phyloP scores from a whole-genome alignment of 192 early-diverging fungal genomes.

The Phycomyces nitens region DNA sequence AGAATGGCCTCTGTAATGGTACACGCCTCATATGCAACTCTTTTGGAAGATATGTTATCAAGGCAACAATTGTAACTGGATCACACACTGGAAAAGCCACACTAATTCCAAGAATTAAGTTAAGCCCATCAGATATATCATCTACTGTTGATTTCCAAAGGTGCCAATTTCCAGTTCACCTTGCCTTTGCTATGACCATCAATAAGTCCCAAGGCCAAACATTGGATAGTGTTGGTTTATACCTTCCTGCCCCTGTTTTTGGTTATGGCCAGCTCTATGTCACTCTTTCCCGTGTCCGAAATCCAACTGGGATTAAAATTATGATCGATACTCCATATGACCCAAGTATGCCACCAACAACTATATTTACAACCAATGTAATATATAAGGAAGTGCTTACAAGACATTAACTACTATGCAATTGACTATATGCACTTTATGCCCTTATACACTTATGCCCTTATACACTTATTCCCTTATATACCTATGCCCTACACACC shows the following conservation, averaged over 20 bases:
- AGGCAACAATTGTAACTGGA: constrained; percentile 17
- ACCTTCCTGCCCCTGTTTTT: constrained; percentile 14
- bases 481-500: too few relatives aligned
- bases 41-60: constrained; percentile 3
- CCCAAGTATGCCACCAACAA: too few relatives aligned
- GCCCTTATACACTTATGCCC: too few relatives aligned
- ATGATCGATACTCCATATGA: not conserved
- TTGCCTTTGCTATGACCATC: constrained; percentile 27
- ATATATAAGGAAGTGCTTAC: too few relatives aligned
- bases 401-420: too few relatives aligned
- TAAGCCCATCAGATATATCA: not conserved
- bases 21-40: constrained; percentile 14
- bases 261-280: constrained; percentile 33
- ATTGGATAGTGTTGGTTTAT: constrained; percentile 14
- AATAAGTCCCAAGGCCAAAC: constrained; percentile 29
- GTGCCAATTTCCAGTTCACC: constrained; percentile 18
- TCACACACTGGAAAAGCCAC: constrained; percentile 11
- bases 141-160: constrained; percentile 5
- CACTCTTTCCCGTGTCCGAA: constrained; percentile 8
- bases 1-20: constrained; percentile 22
- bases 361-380: too few relatives aligned
- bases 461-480: too few relatives aligned
- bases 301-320: not conserved
- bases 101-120: constrained; percentile 21
- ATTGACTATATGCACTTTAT: too few relatives aligned